Percentiles rank a stretch among this genome's conserved stretches.
These are phyloP conservation scores for Pseudogymnoascus sp. DNA, from an alignment of 2,329 filamentous ascomycete genomes.

Conservation along the genomic window DNA sequence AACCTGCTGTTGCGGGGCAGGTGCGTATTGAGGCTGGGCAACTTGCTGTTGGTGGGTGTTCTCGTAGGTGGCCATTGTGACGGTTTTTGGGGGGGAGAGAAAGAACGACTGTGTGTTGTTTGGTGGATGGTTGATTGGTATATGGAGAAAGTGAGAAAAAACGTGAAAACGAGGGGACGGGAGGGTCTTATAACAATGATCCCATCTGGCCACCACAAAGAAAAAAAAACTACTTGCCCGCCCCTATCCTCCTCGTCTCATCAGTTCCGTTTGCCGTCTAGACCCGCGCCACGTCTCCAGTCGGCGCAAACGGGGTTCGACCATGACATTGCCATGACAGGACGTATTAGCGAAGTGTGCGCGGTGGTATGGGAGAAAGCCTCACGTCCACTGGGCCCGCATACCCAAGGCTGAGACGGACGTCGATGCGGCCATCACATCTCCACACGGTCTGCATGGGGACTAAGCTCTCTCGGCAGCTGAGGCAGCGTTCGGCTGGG, in stretches of 20 bases:
- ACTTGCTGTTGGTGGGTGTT: not conserved
- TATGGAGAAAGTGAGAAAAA: not conserved
- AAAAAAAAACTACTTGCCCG: not conserved
- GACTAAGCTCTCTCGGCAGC: not conserved
- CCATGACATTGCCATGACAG: not conserved
- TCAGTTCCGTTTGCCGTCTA: not conserved
- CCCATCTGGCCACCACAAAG: not conserved
- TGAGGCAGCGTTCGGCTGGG: conserved; percentile 5
- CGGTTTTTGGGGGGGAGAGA: not conserved
- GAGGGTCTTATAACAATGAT: not conserved
- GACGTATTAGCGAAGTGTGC: not conserved
- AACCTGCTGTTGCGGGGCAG: not conserved
- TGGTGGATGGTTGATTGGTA: not conserved
- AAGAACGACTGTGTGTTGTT: not conserved
- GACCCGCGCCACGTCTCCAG: not conserved
- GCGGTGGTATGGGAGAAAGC: not conserved
- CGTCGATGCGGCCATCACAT: not conserved
- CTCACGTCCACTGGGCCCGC: not conserved
- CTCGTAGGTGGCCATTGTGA: not conserved
- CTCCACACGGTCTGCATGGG: not conserved
- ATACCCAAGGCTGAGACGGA: not conserved
- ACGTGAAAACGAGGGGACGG: not conserved
- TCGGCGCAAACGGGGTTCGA: not conserved
- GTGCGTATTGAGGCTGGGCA: not conserved
- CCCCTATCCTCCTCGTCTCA: not conserved